Base-by-base conservation (phyloP, 2,329 filamentous ascomycete genomes). In the Periglandula ipomoeae region DNA sequence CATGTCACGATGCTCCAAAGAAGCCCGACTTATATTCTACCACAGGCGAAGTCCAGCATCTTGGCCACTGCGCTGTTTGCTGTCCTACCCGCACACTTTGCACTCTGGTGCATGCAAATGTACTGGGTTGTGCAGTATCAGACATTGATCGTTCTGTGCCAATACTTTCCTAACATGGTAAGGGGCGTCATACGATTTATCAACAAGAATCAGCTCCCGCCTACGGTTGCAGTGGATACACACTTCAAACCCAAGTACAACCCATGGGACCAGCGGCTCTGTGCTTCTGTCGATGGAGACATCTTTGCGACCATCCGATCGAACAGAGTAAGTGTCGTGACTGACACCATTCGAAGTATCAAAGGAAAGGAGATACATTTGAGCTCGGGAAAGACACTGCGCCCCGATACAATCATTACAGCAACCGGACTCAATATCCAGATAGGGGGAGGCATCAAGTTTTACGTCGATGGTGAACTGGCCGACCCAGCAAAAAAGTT, bases 1-100 rank as follows among this genome's bases (percentile, higher is more conserved):
- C 74, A 74, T 5, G 78, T 85, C 22, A 86, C 82, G 1, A 85
- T 86, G 78, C 68, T 87, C 1, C 84, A 87, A 60, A 73, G 84
- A 24, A 83, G 78, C 38, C 84, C 84, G 0, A 72, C 70, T 1
- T 85, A 84, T 58, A 72, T 85, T 47, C 54, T 79, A 1, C 71
- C 77, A 0, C 65, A 62, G 32, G 49, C 69, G 3, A 58, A 61
- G 7, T 58, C 58, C 7, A 55, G 71, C 1, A 52, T 73, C 15
- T 67, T 67, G 17, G n/a, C n/a, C n/a, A n/a, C n/a, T n/a, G n/a
- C n/a, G n/a, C n/a, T n/a, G n/a, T n/a, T n/a, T n/a, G 59, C 58
- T 9, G 50, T 69, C 1, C 55, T 81, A 6, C 72, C 73, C 2
- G 51, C 55, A 3, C 70, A 65, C 55, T 56, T 76, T 22, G 63